Base-by-base conservation (phyloP, 2,329 filamentous ascomycete species). In the Aspergillus jensenii region DNA sequence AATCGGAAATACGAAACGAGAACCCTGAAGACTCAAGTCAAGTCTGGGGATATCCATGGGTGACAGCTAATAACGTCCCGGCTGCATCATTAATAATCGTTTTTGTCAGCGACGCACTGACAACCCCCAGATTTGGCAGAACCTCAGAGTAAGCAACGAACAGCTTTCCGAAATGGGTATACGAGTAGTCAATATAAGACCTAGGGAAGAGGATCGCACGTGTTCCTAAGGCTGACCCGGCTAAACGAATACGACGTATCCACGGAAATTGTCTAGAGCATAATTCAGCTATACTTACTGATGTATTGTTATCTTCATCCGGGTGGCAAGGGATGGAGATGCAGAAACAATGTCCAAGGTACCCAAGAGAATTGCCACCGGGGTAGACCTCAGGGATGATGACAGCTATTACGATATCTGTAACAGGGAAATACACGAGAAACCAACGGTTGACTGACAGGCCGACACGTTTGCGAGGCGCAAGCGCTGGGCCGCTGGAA, bases 391-490 rank as follows among this genome's bases (percentile, higher is more conserved):
- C 1, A 31, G 4, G 27, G 9, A 31, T 31, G 27, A 31, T 4
- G 27, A 11, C 9, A 31, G 27, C 27, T 11, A 31, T 31, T 31
- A 31, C 27, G 9, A 31, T 11, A 31, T 31, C 9, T 43, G 41
- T 14, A 19, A 21, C 4, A 48, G 31, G 8, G 7, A 40, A 15
- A 19, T 23, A 52, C 12, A 52, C 25, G 39, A 27, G 21, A 17
- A n/a, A 25, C 31, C 51, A 45, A 52, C 40, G 25, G 19, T 17
- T 19, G 14, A 37, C 19, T 44, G 31, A 27, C 33, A 45, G 33
- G 11, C 6, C 41, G 19, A 53, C 51, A 53, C 51, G 51, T 53
- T 25, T 46, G 41, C n/a, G 40, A 46, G 27, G 50, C 40, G 50
- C 43, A 53, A 46, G 19, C 39, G 12, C 40, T 51, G 21, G 40